Evolutionary conservation across 495 filamentous ascomycete genomes (phyloP), one percentile per base, ranked within the genome.

Genomic region (Penicillium taxi): DNA sequence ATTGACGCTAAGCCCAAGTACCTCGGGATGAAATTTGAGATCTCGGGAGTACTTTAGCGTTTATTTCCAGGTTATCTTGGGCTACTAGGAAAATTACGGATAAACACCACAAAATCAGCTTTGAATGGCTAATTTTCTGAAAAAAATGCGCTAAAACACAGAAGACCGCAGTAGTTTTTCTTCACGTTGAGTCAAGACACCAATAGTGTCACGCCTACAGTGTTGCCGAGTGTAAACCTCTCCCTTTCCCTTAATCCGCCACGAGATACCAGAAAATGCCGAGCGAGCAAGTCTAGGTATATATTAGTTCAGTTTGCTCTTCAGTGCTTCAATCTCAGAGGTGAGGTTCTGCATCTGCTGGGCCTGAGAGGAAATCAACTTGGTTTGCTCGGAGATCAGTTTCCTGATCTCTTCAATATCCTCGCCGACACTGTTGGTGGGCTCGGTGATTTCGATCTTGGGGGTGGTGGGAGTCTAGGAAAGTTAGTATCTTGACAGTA

Each of bases 351-450:
- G 57, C 51, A 71, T 56, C 38, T 69, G 63, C 35, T 62, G 51
- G 4, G 64, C 61, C 48, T 71, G 67, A 6, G 53, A 32, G 11
- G 65, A 62, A 30, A 71, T 68, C 2, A 57, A 60, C 53, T 61
- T 66, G 26, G 63, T 67, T 42, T 69, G 66, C 35, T 63, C 58
- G 1, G 64, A 56, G 24, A 70, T 61, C 39, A 70, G 41, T 15
- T 58, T 51, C 33, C 67, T 70, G 38, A 70, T 64, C 25, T 58
- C 56, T n/a, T 59, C 55, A 24, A 70, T 67, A 22, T 70, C 64
- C 26, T 55, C 53, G 18, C 56, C 45, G 14, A 68, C 51, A 12
- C 53, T 38, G 28, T 24, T 47, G 20, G 48, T 32, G 5, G 52
- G 39, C 9, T 48, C 24, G 34, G 26, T 35, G 9, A 47, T 23